phyloP scores from a whole-genome alignment of 345 rosid genomes.

The Lepidium aucheri region DNA sequence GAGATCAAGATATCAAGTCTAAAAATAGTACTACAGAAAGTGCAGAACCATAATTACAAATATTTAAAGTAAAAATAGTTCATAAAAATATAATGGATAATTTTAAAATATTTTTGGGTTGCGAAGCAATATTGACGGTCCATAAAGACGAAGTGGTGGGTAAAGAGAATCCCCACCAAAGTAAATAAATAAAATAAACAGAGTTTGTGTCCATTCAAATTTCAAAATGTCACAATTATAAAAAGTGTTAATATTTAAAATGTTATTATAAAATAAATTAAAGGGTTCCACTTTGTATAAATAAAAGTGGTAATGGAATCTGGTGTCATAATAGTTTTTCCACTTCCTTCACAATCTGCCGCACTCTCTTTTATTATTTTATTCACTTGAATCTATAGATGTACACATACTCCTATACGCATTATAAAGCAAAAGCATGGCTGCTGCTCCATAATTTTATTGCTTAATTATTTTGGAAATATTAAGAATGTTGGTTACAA shows the following conservation, averaged over 20 bases:
- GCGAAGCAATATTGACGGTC: slow-evolving; percentile 17
- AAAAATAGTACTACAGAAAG: not conserved
- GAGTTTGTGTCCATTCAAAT: slow-evolving; percentile 26
- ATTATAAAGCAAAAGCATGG: slow-evolving; percentile 11
- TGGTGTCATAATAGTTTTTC: slow-evolving; percentile 34
- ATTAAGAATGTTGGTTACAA: not conserved
- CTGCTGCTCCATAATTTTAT: not conserved
- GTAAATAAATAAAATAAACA: slow-evolving; percentile 6
- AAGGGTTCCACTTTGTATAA: slow-evolving; percentile 11
- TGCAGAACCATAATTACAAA: not conserved
- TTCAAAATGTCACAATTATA: slow-evolving; percentile 14
- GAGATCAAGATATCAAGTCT: not conserved
- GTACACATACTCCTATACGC: not conserved
- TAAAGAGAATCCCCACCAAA: slow-evolving; percentile 18
- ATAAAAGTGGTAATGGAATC: slow-evolving; percentile 38
- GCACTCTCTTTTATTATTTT: not conserved
- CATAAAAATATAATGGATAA: not conserved
- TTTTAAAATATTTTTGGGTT: not conserved
- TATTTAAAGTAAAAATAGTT: not conserved
- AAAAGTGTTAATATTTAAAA: slow-evolving; percentile 16
- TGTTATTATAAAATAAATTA: not conserved
- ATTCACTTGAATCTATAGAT: not conserved
- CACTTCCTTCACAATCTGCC: slow-evolving; percentile 28
- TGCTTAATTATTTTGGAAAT: not conserved
- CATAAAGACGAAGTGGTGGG: slow-evolving; percentile 14